Evolutionary conservation across 169 alveolate genomes (phyloP), one percentile per base, ranked within the genome.

Genomic region (Plasmodium gaboni): DNA sequence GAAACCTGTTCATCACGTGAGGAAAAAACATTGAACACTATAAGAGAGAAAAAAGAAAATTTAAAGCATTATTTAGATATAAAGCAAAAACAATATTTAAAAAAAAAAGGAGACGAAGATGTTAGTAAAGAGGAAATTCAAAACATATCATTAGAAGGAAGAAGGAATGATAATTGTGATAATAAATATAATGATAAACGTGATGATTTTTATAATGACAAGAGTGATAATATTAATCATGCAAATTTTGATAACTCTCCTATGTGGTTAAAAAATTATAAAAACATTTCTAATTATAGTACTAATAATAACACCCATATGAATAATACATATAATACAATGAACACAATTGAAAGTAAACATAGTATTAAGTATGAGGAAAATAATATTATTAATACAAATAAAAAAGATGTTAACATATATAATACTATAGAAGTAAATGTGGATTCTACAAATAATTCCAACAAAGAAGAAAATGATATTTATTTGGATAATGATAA

Each of bases 11-110:
- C 44, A 32, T 32, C 44, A 32, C 44, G 19, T 9, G 59, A 74
- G 9, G 74, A 61, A 46, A 53, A 74, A 74, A 74, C 61, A 46
- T 15, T 61, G 9, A 19, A 44, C 13, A 22, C 50, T 63, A 6
- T 12, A 63, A 50, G 44, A 17, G 15, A 44, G 60, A 9, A 38
- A 55, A 48, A 57, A 44, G 65, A 44, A 76, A 44, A 65, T 61
- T 64, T 63, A 53, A 15, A 51, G 7, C 0, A 51, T 51, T 51
- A 51, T 51, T 3, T 13, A 10, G 61, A 51, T 13, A 51, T 51
- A 5, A 51, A 51, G 17, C 7, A 51, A 5, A 32, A 32, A 32
- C 6, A 4, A 51, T 12, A 51, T 51, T 51, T 15, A 51, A 51
- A 51, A 51, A 51, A 51, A 51, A 15, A 51, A 10, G 61, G 7